Conservation (phyloP, 805 yeast genomes). For the Candida qinlingensis region DNA sequence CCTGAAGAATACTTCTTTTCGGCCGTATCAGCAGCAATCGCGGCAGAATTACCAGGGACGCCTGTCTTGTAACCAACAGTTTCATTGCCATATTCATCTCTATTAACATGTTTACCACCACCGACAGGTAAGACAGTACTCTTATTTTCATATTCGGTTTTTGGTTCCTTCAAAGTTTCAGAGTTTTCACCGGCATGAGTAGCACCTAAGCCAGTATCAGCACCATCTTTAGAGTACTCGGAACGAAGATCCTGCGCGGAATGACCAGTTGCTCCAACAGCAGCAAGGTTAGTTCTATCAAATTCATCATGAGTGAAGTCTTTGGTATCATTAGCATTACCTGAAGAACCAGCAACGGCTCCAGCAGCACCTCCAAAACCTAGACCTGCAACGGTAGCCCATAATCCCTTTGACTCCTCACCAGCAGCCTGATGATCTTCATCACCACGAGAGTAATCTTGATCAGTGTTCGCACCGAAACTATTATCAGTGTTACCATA, state of each 20-base stretch:
- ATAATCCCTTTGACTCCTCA: neutral
- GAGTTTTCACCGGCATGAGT: constrained; percentile 16
- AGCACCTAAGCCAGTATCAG: constrained; percentile 11
- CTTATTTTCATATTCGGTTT: constrained; percentile 18
- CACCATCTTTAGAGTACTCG: neutral
- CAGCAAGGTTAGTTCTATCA: neutral
- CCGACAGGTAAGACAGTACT: constrained; percentile 21
- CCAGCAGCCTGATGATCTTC: neutral
- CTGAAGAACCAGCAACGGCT: neutral
- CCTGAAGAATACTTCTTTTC: constrained; percentile 6
- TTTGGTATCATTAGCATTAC: neutral
- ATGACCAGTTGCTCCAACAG: neutral
- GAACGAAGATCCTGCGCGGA: neutral
- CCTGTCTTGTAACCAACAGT: constrained; percentile 13
- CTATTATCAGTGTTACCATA: constrained; percentile 9
- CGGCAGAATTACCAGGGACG: constrained; percentile 16
- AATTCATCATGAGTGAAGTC: neutral
- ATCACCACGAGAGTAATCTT: no score
- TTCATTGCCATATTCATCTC: constrained; percentile 13
- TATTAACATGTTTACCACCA: constrained; percentile 2
- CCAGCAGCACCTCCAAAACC: constrained; percentile 8
- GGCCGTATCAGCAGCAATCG: constrained; percentile 14
- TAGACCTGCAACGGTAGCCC: constrained; percentile 9
- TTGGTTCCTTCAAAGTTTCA: neutral
- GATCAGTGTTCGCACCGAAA: neutral